phyloP scores from a whole-genome alignment of 192 early-diverging fungal genomes.

The Backusella morwellensis region DNA sequence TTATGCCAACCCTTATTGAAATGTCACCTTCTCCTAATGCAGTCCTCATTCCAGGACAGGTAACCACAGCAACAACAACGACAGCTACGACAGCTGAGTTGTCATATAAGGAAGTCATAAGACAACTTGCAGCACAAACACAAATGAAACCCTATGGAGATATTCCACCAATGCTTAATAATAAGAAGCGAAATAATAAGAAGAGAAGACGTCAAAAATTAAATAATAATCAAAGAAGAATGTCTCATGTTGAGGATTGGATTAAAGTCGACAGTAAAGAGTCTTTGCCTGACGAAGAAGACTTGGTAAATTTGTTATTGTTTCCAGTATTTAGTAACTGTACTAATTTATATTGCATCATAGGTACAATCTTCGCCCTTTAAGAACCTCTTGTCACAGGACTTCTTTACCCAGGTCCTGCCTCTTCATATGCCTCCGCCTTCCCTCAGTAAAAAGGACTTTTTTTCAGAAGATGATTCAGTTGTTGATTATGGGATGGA shows the following conservation, averaged over 20 bases:
- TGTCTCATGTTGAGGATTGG: conserved; percentile 35
- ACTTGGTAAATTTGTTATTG: conserved; percentile 17
- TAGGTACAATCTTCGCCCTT: conserved; percentile 21
- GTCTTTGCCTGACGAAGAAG: conserved; percentile 32
- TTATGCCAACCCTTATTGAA: not conserved
- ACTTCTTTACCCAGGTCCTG: conserved; percentile 26
- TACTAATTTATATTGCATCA: not conserved
- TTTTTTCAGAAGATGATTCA: not conserved
- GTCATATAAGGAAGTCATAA: conserved; percentile 27
- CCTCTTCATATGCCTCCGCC: conserved; percentile 31
- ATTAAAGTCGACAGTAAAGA: conserved; percentile 34
- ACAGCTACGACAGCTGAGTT: not conserved
- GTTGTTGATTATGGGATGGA: not conserved
- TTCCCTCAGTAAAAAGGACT: conserved; percentile 23
- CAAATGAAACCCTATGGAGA: conserved; percentile 22
- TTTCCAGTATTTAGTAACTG: not conserved
- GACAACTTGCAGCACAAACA: conserved; percentile 23
- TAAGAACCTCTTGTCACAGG: conserved; percentile 24
- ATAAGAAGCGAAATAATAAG: conserved; percentile 7
- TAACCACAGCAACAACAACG: not conserved
- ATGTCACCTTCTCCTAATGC: not conserved
- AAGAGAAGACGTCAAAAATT: conserved; percentile 6
- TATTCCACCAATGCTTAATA: conserved; percentile 24
- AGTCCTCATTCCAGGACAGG: not conserved
- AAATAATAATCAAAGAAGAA: conserved; percentile 7